These are phyloP conservation scores for Magnusiomyces sp. DNA, from an alignment of 1,139 yeast genomes.

Conservation along the genomic window DNA sequence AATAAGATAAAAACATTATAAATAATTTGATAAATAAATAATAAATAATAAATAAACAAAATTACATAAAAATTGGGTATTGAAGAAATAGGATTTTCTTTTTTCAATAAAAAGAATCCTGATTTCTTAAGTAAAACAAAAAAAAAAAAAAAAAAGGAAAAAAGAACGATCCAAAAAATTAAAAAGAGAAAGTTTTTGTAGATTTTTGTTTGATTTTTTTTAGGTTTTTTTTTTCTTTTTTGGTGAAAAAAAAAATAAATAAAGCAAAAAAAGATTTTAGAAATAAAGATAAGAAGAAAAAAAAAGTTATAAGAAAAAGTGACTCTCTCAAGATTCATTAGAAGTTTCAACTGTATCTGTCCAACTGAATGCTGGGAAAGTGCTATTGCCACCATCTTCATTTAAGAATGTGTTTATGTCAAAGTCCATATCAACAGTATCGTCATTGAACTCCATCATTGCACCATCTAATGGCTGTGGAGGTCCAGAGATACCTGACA, in stretches of 20 bases:
- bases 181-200: neutral
- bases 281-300: no score
- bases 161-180: neutral
- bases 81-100: no score
- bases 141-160: neutral
- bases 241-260: neutral
- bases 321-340: no score
- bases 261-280: neutral
- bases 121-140: neutral
- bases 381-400: no score
- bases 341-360: slow-evolving; percentile 2
- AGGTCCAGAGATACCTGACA: neutral
- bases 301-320: no score
- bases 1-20: no score
- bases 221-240: neutral
- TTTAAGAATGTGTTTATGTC: neutral
- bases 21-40: no score
- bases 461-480: neutral
- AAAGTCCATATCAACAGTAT: slow-evolving; percentile 1
- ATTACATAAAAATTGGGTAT: neutral
- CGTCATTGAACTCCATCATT: neutral
- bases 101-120: no score
- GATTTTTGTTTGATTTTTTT: neutral
- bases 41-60: neutral
- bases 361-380: neutral